These are phyloP conservation scores for Musa beccarii DNA, from an alignment of 176 grass and related monocot species.

Conservation along the genomic window DNA sequence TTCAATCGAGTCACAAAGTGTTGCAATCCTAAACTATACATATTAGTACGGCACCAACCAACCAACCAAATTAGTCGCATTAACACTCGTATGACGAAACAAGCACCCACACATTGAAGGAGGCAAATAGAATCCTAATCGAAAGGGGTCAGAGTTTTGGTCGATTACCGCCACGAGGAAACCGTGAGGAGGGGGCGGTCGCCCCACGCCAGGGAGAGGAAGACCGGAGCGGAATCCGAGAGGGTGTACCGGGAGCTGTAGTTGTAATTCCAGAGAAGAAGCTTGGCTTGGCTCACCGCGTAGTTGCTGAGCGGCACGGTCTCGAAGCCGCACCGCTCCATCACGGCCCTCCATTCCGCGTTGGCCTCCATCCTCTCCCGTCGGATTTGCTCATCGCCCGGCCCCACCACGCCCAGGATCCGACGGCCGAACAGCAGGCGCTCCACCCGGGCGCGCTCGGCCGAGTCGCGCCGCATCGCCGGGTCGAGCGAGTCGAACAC, in stretches of 20 bases:
- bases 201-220: constrained; percentile 78
- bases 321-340: constrained; percentile 62
- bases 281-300: constrained; percentile 82
- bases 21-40: too few relatives aligned
- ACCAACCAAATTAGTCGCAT: too few relatives aligned
- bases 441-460: constrained; percentile 56
- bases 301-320: constrained; percentile 75
- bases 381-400: constrained; percentile 39
- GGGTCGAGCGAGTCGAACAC: constrained; percentile 81
- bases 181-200: constrained; percentile 67
- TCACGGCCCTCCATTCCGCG: constrained; percentile 50
- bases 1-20: too few relatives aligned
- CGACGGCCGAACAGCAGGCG: constrained; percentile 64
- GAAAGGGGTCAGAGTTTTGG: background rate
- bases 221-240: constrained; percentile 36
- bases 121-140: background rate
- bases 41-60: too few relatives aligned
- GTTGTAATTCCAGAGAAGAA: constrained; percentile 89
- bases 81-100: background rate
- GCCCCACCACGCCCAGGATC: constrained; percentile 46
- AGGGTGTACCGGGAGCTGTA: constrained; percentile 75
- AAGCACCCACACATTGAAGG: background rate
- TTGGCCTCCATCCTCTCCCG: constrained; percentile 62
- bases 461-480: constrained; percentile 59
- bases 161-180: constrained; percentile 55